These are phyloP conservation scores for Dalbergia cochinchinensis DNA, from an alignment of 306 rosid species.

Conservation along the genomic window DNA sequence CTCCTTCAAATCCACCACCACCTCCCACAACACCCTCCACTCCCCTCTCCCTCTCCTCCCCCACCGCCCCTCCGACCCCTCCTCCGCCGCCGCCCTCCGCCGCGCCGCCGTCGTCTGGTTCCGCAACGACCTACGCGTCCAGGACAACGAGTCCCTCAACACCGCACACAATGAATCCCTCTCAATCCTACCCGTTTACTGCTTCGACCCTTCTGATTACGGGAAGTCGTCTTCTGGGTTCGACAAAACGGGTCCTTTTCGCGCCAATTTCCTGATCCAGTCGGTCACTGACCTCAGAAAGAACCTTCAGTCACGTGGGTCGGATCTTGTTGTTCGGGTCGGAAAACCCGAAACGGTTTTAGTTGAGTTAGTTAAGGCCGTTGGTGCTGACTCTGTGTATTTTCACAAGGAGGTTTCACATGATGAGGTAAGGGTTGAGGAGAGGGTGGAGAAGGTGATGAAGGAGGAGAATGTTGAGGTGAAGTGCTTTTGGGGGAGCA, in stretches of 20 bases:
- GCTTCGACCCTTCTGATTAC: slow-evolving; percentile 90
- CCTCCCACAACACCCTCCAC: slow-evolving; percentile 80
- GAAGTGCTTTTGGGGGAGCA: slow-evolving; percentile 96
- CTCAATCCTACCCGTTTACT: slow-evolving; percentile 87
- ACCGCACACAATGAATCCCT: slow-evolving; percentile 80
- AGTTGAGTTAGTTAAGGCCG: slow-evolving; percentile 77
- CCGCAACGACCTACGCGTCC: slow-evolving; percentile 89
- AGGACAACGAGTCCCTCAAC: slow-evolving; percentile 83
- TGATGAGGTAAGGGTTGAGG: slow-evolving; percentile 85
- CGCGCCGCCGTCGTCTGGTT: slow-evolving; percentile 90
- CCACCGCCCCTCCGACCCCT: slow-evolving; percentile 84
- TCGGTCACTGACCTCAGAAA: slow-evolving; percentile 80
- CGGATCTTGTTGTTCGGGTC: slow-evolving; percentile 84
- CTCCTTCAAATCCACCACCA: slow-evolving; percentile 71
- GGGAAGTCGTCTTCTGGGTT: slow-evolving; percentile 91
- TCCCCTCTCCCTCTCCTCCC: slow-evolving; percentile 72
- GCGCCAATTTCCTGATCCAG: slow-evolving; percentile 77
- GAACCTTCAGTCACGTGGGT: slow-evolving; percentile 81
- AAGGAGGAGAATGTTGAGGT: slow-evolving; percentile 88
- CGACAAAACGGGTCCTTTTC: slow-evolving; percentile 85
- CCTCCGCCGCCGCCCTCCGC: slow-evolving; percentile 81
- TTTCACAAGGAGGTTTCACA: slow-evolving; percentile 86
- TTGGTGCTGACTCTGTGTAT: slow-evolving; percentile 87
- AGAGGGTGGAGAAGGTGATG: slow-evolving; percentile 75
- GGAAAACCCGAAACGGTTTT: slow-evolving; percentile 88